Conservation (phyloP, 192 early-diverging fungal genomes). For the Ambispora gerdemannii region DNA sequence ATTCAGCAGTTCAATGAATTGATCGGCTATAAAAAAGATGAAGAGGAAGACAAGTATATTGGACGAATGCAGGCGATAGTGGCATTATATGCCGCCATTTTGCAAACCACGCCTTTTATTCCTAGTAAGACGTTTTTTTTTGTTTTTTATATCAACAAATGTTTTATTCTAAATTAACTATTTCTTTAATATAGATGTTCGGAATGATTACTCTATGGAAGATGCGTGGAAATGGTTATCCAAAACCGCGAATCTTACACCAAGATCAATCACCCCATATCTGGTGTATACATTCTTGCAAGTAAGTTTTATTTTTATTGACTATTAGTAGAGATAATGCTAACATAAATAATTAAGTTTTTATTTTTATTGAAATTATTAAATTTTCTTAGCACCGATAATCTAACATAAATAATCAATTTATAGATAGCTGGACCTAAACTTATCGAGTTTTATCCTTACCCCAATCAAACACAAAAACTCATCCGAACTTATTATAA, state of each 20-base stretch:
- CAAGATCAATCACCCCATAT: constrained; percentile 59
- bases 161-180: not conserved
- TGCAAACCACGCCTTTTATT: constrained; percentile 51
- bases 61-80: constrained; percentile 65
- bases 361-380: not conserved
- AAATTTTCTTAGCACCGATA: too few relatives aligned
- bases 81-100: constrained; percentile 65
- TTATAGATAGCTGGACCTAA: not conserved
- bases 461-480: not conserved
- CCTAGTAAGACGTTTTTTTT: constrained; percentile 6
- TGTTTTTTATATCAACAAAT: not conserved
- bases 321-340: not conserved
- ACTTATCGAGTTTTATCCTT: not conserved
- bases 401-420: too few relatives aligned
- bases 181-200: constrained; percentile 5
- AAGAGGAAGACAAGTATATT: constrained; percentile 60
- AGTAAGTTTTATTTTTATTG: not conserved
- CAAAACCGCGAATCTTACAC: constrained; percentile 63
- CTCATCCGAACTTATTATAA: not conserved
- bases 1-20: constrained; percentile 36
- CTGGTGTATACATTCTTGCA: constrained; percentile 12
- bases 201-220: constrained; percentile 48
- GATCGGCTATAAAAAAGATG: constrained; percentile 46
- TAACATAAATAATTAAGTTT: not conserved
- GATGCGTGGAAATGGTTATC: constrained; percentile 74